These are phyloP conservation scores for Rosellinia necatrix DNA, from an alignment of 2,329 filamentous ascomycete genomes.

Conservation along the genomic window DNA sequence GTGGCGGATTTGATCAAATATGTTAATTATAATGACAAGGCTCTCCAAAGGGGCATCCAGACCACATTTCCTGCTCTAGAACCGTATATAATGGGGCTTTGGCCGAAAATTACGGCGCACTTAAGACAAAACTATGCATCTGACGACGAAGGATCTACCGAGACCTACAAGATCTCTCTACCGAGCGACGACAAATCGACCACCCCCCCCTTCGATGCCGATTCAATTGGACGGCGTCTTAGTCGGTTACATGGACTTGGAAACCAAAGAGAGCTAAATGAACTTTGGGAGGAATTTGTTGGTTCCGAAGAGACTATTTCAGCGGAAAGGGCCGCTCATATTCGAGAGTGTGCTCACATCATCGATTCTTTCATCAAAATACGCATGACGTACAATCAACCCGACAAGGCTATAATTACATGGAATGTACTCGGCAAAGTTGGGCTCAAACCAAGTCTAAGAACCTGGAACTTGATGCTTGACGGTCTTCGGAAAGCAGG, in stretches of 20 bases:
- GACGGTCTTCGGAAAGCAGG: constrained; percentile 67
- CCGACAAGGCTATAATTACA: constrained; percentile 35
- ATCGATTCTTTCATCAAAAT: constrained; percentile 39
- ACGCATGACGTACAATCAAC: constrained; percentile 36
- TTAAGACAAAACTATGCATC: constrained; percentile 20
- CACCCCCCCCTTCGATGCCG: constrained; percentile 3
- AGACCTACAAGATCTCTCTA: neutral
- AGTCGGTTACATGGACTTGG: constrained; percentile 18
- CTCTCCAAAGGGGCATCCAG: constrained; percentile 25
- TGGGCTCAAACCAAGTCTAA: constrained; percentile 62
- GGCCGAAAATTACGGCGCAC: constrained; percentile 34
- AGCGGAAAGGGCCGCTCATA: constrained; percentile 26
- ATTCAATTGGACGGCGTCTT: constrained; percentile 26
- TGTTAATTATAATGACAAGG: constrained; percentile 27
- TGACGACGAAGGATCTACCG: neutral
- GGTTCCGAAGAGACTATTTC: constrained; percentile 24
- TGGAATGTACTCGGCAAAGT: constrained; percentile 41
- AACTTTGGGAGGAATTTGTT: constrained; percentile 36
- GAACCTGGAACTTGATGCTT: constrained; percentile 75
- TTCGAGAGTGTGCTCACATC: constrained; percentile 31
- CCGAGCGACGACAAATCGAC: neutral
- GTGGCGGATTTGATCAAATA: constrained; percentile 34
- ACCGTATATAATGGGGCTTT: constrained; percentile 36
- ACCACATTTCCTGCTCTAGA: constrained; percentile 30
- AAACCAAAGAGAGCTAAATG: constrained; percentile 32